Base-by-base conservation (phyloP, 495 filamentous ascomycete genomes). In the Annulohypoxylon nitens region DNA sequence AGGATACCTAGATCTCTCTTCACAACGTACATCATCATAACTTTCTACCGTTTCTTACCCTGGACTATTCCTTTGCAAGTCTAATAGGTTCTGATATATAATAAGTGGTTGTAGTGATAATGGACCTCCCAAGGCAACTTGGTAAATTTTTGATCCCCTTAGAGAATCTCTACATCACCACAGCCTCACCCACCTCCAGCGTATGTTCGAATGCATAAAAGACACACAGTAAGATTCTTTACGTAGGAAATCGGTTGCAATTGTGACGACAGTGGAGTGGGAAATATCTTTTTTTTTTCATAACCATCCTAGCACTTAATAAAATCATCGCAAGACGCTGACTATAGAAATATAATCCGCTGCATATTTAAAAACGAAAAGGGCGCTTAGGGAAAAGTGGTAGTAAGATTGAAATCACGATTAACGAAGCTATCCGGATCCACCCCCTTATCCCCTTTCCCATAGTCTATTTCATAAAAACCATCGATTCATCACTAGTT, bases 401-500 rank as follows among this genome's bases (percentile, higher is more conserved):
- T 25, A 20, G 18, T 18, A 30, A 45, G 58, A 23, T 23, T 23
- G 20, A 9, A 61, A 45, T 12, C 37, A 45, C 30, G 18, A 30
- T 18, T 18, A 36, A 33, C 2, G 3, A 55, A 55, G 4, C 51
- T 12, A 37, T 9, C 30, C 53, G 9, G 53, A 57, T 57, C 30
- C n/a, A 20, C 34, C n/a, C 51, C 48, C 59, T 43, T 9, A 25
- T 50, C 30, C 26, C 14, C 3, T 48, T n/a, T 25, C 3, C 18
- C 3, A 4, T 51, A n/a, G 18, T 37, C 60, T 39, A 20, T 34
- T 63, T 30, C 37, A 63, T 63, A 63, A 25, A n/a, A 7, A 12
- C 36, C 36, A 18, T 16, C 30, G 14, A 64, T 26, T 18, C 41
- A 30, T 33, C 2, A 51, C 30, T 23, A 20, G 20, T 23, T 23